These are phyloP conservation scores for Ustilago hordei DNA, from an alignment of 1,284 basidiomycete species.

Conservation along the genomic window DNA sequence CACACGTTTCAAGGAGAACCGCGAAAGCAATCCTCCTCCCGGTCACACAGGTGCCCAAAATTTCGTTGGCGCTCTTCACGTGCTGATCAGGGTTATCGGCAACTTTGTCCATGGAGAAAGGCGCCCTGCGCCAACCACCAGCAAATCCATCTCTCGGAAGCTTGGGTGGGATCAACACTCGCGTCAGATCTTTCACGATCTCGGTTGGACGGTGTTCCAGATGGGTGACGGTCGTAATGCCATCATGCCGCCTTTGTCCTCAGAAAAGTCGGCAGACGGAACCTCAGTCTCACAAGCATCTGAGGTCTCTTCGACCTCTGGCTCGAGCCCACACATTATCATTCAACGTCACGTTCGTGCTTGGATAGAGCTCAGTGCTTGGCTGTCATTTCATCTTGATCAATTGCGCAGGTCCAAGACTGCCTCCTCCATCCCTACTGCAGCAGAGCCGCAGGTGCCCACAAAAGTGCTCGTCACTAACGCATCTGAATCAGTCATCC, in stretches of 20 bases:
- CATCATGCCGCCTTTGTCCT: slow-evolving; percentile 17
- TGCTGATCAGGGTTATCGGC: slow-evolving; percentile 42
- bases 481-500: slow-evolving; percentile 27
- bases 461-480: slow-evolving; percentile 12
- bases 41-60: slow-evolving; percentile 36
- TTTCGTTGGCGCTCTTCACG: slow-evolving; percentile 41
- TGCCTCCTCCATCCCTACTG: slow-evolving; percentile 8
- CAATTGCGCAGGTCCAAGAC: slow-evolving; percentile 21
- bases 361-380: slow-evolving; percentile 53
- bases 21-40: slow-evolving; percentile 33
- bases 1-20: slow-evolving; percentile 29
- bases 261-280: not conserved
- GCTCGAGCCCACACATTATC: not conserved
- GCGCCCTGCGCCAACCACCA: slow-evolving; percentile 32
- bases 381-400: slow-evolving; percentile 36
- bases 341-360: slow-evolving; percentile 41
- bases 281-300: not conserved
- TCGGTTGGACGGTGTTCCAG: slow-evolving; percentile 34
- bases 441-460: slow-evolving; percentile 11
- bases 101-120: slow-evolving; percentile 52
- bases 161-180: slow-evolving; percentile 44
- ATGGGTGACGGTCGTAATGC: slow-evolving; percentile 43
- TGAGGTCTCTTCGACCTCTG: not conserved
- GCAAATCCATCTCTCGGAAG: slow-evolving; percentile 38
- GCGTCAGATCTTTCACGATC: slow-evolving; percentile 33